Conservation (phyloP, 306 rosid species). For the Rubus parviflorus region DNA sequence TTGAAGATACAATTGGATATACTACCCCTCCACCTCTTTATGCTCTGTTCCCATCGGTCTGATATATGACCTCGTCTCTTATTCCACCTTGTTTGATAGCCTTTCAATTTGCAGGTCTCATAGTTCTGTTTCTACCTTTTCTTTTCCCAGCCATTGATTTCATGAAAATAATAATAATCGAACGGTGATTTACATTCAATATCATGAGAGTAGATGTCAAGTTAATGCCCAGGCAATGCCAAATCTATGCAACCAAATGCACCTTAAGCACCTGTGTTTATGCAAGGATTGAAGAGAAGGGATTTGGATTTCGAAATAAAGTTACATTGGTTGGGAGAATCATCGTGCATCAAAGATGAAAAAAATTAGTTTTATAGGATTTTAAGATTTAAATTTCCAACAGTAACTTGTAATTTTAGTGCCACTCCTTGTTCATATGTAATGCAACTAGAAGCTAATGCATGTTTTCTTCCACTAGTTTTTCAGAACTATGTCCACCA, state of each 20-base stretch:
- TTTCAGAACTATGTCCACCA: conserved; percentile 79
- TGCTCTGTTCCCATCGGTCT: too few relatives aligned
- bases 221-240: background rate
- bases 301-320: background rate
- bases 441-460: conserved; percentile 17
- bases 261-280: too few relatives aligned
- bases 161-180: too few relatives aligned
- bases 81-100: too few relatives aligned
- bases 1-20: too few relatives aligned
- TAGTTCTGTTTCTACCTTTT: too few relatives aligned
- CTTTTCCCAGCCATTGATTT: too few relatives aligned
- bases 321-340: background rate
- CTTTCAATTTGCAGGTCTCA: too few relatives aligned
- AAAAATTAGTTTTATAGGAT: background rate
- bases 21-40: too few relatives aligned
- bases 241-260: background rate
- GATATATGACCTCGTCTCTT: too few relatives aligned
- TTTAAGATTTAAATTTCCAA: background rate
- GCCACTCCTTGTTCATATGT: background rate
- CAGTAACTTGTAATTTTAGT: too few relatives aligned
- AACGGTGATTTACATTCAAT: too few relatives aligned
- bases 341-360: background rate
- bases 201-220: background rate
- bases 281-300: background rate
- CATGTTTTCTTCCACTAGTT: conserved; percentile 48